Evolutionary conservation across 192 early-diverging fungal genomes (phyloP), one percentile per base, ranked within the genome.

Genomic region (Podila horticola): DNA sequence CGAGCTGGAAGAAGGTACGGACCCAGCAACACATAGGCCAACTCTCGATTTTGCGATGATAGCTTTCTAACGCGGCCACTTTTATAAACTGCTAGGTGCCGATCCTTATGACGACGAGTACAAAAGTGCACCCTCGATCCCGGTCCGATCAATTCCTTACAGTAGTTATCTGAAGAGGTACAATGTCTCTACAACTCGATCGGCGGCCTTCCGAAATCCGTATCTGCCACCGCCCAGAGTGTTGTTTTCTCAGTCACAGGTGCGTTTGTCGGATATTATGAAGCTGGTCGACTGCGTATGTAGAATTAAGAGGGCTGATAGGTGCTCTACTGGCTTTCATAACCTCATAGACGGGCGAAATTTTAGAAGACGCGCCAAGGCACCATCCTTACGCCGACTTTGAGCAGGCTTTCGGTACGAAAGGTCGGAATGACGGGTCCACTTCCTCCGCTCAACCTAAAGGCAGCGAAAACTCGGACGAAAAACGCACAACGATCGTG

Each of bases 131-230:
- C 71, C 77, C 1, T 64, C 77, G 10, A 34, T 58, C 15, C 77
- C 77, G 3, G 57, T 68, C 41, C 72, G 81, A 62, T 89, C 89
- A 22, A 91, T 91, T 67, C 88, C 90, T 5, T 91, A 91, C 64
- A 85, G 88, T 29, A 82, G 75, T 24, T 91, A 89, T 58, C 84
- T 91, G 11, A 87, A 81, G 30, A 58, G 88, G n/a, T 89, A 85
- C 64, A 58, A 58, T 26, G 73, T 88, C 15, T 67, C 79, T 15
- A 62, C 83, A 24, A 63, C 66, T 17, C 71, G 64, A 26, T 59
- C 70, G 10, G 62, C 48, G 13, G 58, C 63, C 28, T 50, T 63
- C 19, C 66, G 73, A 19, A 86, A 75, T 48, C 81, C 87, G 2
- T 90, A 83, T 67, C 63, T 90, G 33, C 84, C 85, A 17, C 89